Evolutionary conservation across 2,329 filamentous ascomycete species (phyloP), one percentile per base, ranked within the genome.

Genomic region (Coniochaeta prunicola): DNA sequence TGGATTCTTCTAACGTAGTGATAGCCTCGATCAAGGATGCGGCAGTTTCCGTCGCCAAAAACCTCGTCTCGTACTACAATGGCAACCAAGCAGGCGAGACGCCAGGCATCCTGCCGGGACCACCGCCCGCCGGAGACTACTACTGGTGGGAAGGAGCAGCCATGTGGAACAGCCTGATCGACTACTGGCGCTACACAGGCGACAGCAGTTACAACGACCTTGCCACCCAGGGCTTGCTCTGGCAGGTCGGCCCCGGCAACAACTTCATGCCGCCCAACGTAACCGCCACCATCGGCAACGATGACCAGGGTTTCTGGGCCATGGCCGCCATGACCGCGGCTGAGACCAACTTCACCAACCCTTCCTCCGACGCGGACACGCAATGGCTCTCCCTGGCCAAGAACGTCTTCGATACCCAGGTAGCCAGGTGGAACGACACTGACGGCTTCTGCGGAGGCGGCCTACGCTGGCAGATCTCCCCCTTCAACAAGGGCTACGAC

Each of bases 391-490:
- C 79, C 4, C 74, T 89, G 4, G 84, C 80, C 1, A 77, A 84
- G 66, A 81, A 80, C 56, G 81, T 84, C 4, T 89, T 78, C 60
- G 81, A 85, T 65, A 76, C 76, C 4, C 72, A 74, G 53, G 79
- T 1, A 77, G 40, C 86, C 85, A 78, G 79, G 86, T 53, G 48
- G 48, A 24, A 53, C 48, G 48, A 53, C 19, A 24, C n/a, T 59
- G 75, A 72, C 1, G 67, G 67, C 0, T 76, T 73, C 2, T 90
- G 87, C 67, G 75, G 74, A 21, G 86, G 86, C 57, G 87, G 86
- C 2, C 69, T 89, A 59, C 81, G 84, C 60, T 88, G 85, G 85
- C 86, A 90, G 72, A 84, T 90, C 48, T 84, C 80, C 65, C 71
- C 76, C 0, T 81, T 83, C 65, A 87, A 88, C 66, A 76, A 71